Evolutionary conservation across 805 yeast species (phyloP), one percentile per base, ranked within the genome.

Genomic region (Pichia phayaonensis): DNA sequence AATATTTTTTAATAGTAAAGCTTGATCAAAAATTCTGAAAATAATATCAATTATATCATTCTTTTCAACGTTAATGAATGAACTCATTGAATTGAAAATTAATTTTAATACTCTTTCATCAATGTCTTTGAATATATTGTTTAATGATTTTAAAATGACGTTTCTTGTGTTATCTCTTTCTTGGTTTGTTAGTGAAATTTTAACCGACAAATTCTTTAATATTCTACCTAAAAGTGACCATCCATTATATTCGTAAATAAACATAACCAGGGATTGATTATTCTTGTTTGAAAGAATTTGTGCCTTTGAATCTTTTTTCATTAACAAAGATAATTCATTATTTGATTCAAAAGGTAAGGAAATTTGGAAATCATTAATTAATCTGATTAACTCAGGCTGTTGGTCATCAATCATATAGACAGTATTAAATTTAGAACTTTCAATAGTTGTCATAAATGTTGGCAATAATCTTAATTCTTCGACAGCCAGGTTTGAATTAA

Each of bases 191-290:
- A 71, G 74, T 11, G 45, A 46, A 50, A 70, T 59, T 23, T 59
- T 59, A 49, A 68, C 70, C 0, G 78, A 71, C 11, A 84, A 66
- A 55, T 84, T 84, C 56, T 86, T 90, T 31, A 90, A 65, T 0
- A 86, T 69, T 59, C 95, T 75, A 1, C 97, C 97, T 18, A 92
- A 59, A 26, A 86, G 67, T 0, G 95, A 77, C 96, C 97, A 90
- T 1, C 97, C 97, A 61, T 83, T 86, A 62, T 83, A 89, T 4
- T 75, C 74, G 61, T 84, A 79, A 26, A 83, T 68, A 68, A 94
- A 90, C 22, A 88, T 75, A 3, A 86, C 85, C 18, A 77, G 58
- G 4, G 59, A 31, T 26, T 53, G 40, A 26, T 57, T 51, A 16
- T 50, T 54, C 4, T 24, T 22, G 3, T 27, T 26, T 8, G 46